A percentile compares a stretch with the other conserved stretches of the same genome.
Conservation (phyloP, 345 rosid species). For the Lagerstroemia speciosa region DNA sequence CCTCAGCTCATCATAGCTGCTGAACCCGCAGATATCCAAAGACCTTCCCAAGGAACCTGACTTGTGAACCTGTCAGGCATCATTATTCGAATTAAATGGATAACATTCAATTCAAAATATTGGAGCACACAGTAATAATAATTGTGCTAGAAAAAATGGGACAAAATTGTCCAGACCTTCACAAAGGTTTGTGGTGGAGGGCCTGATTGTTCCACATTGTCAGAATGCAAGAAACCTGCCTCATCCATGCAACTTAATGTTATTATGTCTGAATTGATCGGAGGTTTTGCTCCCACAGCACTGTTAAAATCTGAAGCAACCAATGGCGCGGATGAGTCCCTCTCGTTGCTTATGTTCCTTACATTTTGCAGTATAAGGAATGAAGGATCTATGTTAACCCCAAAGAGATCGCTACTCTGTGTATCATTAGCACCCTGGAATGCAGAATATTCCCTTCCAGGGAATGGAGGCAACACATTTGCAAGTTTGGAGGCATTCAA, state of each 20-base stretch:
- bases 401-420: constrained; percentile 34
- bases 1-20: constrained; percentile 44
- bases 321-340: constrained; percentile 27
- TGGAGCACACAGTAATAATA: neutral
- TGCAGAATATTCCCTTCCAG: constrained; percentile 35
- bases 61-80: constrained; percentile 30
- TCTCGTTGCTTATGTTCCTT: constrained; percentile 27
- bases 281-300: constrained; percentile 26
- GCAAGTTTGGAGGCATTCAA: constrained; percentile 26
- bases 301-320: constrained; percentile 24
- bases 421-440: constrained; percentile 30
- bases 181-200: constrained; percentile 36
- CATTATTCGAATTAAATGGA: neutral
- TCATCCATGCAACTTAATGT: constrained; percentile 46
- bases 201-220: constrained; percentile 37
- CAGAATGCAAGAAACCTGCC: constrained; percentile 43
- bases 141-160: neutral
- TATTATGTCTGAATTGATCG: constrained; percentile 33
- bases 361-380: constrained; percentile 36
- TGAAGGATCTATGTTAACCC: constrained; percentile 38
- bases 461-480: constrained; percentile 31
- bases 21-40: constrained; percentile 38
- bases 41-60: constrained; percentile 41
- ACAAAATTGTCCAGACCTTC: constrained; percentile 22
- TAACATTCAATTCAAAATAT: neutral